phyloP scores from a whole-genome alignment of 2,329 filamentous ascomycete genomes.

The Ophiognomonia clavigignenti-juglandacearum region DNA sequence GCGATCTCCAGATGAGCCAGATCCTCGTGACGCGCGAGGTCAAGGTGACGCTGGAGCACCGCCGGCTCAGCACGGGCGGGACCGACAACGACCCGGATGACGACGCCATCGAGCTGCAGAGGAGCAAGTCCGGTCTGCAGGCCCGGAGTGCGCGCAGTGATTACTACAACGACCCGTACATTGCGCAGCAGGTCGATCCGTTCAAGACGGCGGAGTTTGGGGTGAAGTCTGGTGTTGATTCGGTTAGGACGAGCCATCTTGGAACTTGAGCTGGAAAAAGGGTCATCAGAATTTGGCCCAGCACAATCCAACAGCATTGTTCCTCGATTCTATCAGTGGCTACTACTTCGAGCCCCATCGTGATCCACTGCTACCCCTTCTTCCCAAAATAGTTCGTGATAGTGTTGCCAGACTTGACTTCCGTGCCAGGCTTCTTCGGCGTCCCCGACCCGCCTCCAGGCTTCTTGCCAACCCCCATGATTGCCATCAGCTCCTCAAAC shows the following conservation, averaged over 20 bases:
- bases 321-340: no score
- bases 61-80: slow-evolving; percentile 2
- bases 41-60: slow-evolving; percentile 11
- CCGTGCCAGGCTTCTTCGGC: slow-evolving; percentile 21
- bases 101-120: slow-evolving; percentile 11
- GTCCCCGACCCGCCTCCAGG: slow-evolving; percentile 25
- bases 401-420: slow-evolving; percentile 47
- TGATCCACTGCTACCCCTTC: no score
- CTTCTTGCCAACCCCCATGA: slow-evolving; percentile 56
- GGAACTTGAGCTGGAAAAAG: no score
- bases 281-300: no score
- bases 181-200: slow-evolving; percentile 10
- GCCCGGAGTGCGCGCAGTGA: not conserved
- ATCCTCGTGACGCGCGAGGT: slow-evolving; percentile 13
- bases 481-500: slow-evolving; percentile 59
- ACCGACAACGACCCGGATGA: slow-evolving; percentile 4
- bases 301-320: no score
- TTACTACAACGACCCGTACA: slow-evolving; percentile 9
- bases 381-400: slow-evolving; percentile 51
- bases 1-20: not conserved
- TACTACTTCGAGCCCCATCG: no score
- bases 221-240: slow-evolving; percentile 3
- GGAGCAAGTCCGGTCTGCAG: slow-evolving; percentile 3
- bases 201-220: slow-evolving; percentile 7
- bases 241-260: no score